Evolutionary conservation across 441 rosid species (phyloP).

Genomic region (Arabidopsis hybrid): DNA sequence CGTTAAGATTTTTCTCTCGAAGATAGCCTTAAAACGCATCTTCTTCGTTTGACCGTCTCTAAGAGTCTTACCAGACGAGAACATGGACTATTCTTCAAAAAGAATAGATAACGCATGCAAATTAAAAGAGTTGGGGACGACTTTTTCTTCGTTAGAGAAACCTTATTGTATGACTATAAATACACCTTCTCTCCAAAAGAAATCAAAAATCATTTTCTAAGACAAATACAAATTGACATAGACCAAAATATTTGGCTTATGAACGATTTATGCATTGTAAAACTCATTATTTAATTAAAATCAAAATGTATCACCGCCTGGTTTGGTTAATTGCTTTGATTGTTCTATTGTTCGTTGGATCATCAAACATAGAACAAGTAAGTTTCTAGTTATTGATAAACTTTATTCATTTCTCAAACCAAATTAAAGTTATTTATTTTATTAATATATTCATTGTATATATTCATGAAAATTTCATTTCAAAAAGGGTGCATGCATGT

Average conservation of each 20-base stretch:
- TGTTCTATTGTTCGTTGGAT: constrained; percentile 19
- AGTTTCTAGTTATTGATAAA: constrained; percentile 3
- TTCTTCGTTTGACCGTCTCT: constrained; percentile 11
- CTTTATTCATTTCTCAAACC: neutral
- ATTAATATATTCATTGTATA: neutral
- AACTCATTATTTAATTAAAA: neutral
- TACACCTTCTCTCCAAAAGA: neutral
- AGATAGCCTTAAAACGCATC: neutral
- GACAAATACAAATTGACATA: neutral
- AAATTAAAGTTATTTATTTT: neutral
- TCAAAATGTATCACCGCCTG: constrained; percentile 19
- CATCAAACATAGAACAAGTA: constrained; percentile 27
- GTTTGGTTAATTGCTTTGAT: constrained; percentile 21
- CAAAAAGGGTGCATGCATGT: neutral
- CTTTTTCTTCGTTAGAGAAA: neutral
- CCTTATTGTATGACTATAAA: constrained; percentile 2
- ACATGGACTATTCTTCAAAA: neutral
- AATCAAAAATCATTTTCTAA: neutral
- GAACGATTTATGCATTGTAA: neutral
- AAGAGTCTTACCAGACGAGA: neutral
- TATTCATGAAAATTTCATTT: neutral
- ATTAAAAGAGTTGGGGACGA: neutral
- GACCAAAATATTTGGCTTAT: too few species aligned
- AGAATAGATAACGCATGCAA: neutral
- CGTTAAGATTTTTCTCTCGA: neutral